Percentiles rank a stretch among this genome's conserved stretches.
Conservation (phyloP, 306 rosid genomes). For the Corylus americana region DNA sequence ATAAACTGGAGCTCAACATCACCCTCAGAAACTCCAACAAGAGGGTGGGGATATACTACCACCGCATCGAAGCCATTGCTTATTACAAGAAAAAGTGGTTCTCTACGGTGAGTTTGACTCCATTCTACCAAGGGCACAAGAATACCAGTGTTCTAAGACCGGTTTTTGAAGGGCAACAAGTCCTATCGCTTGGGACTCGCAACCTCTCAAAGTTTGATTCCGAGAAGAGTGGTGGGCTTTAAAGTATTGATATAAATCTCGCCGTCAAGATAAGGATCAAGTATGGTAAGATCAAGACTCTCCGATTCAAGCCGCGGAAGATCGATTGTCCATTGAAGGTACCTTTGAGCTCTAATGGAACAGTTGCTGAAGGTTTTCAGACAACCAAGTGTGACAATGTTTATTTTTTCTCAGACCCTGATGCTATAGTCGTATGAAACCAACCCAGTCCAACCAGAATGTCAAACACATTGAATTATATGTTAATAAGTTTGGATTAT, state of each 20-base stretch:
- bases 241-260: slow-evolving; percentile 50
- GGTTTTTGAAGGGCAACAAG: slow-evolving; percentile 44
- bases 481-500: too few species aligned
- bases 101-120: not conserved
- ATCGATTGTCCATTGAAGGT: slow-evolving; percentile 52
- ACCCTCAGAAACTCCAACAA: slow-evolving; percentile 66
- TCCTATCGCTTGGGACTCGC: slow-evolving; percentile 14
- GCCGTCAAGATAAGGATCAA: slow-evolving; percentile 58
- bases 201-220: slow-evolving; percentile 25
- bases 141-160: slow-evolving; percentile 36
- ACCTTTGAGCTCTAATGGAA: slow-evolving; percentile 41
- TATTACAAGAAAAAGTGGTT: slow-evolving; percentile 40
- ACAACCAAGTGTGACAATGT: slow-evolving; percentile 42
- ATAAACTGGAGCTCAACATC: slow-evolving; percentile 46
- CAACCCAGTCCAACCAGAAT: too few species aligned
- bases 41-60: slow-evolving; percentile 61
- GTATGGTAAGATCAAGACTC: slow-evolving; percentile 43
- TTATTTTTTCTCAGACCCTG: not conserved
- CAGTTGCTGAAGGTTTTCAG: slow-evolving; percentile 28
- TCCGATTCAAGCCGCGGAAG: slow-evolving; percentile 46
- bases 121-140: slow-evolving; percentile 72
- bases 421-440: not conserved
- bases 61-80: slow-evolving; percentile 56
- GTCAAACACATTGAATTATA: too few species aligned
- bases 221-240: slow-evolving; percentile 43